Percentiles rank a stretch among this genome's conserved stretches.
Conservation (phyloP, 2,329 filamentous ascomycete species). For the Penicillium sp. region DNA sequence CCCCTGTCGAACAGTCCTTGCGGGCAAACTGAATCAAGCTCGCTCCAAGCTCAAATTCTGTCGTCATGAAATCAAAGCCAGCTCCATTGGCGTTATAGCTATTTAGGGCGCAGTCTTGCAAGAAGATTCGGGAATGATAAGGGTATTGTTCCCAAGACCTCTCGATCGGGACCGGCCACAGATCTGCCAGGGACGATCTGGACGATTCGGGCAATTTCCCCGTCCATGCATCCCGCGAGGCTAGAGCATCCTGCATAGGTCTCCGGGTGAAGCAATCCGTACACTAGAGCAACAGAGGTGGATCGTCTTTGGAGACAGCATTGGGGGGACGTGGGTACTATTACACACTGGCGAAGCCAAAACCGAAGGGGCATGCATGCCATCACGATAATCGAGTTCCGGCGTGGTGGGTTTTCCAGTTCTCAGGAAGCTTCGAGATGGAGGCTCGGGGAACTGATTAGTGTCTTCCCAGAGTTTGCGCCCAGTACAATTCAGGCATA, state of each 20-base stretch:
- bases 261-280: not conserved
- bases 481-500: constrained; percentile 8
- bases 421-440: constrained; percentile 12
- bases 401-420: constrained; percentile 12
- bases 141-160: constrained; percentile 17
- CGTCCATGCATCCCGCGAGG: constrained; percentile 17
- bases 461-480: constrained; percentile 12
- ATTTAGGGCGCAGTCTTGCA: not conserved
- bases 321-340: not conserved
- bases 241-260: not conserved
- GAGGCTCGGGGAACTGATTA: constrained; percentile 19
- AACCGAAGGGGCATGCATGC: constrained; percentile 6
- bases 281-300: not conserved
- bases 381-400: constrained; percentile 9
- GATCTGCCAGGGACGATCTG: constrained; percentile 20
- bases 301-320: not conserved
- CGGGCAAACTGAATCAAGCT: not conserved
- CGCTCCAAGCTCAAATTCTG: not conserved
- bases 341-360: not conserved
- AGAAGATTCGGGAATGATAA: constrained; percentile 6
- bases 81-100: not conserved
- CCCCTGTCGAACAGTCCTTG: not conserved
- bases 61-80: not conserved
- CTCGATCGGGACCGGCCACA: constrained; percentile 15
- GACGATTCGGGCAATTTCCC: constrained; percentile 24